phyloP scores from a whole-genome alignment of 441 rosid genomes.

The Arabidopsis hybrid region DNA sequence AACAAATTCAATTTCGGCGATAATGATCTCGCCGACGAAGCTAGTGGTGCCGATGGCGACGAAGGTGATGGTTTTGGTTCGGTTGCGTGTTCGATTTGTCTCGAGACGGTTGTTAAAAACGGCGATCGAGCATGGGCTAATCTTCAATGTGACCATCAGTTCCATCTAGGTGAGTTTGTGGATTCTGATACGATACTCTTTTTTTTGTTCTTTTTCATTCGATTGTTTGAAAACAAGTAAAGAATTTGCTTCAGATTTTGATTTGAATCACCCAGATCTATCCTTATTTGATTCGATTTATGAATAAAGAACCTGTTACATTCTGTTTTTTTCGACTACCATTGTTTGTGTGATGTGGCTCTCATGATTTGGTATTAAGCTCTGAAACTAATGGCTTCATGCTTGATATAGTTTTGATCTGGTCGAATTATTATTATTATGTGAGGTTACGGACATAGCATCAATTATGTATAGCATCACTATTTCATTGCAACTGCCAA shows the following conservation, averaged over 20 bases:
- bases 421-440: not conserved
- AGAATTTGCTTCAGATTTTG: constrained; percentile 22
- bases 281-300: constrained; percentile 35
- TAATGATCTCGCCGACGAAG: constrained; percentile 64
- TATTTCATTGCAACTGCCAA: constrained; percentile 14
- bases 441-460: not conserved
- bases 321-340: not conserved
- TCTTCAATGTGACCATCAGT: constrained; percentile 96
- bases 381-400: constrained; percentile 24
- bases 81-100: constrained; percentile 95
- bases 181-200: no score
- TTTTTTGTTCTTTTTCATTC: not conserved
- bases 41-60: constrained; percentile 52
- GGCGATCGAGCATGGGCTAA: constrained; percentile 98
- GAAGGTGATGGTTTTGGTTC: constrained; percentile 59
- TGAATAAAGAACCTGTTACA: constrained; percentile 2
- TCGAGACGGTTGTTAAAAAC: constrained; percentile 72
- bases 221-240: constrained; percentile 3
- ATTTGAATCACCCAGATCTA: constrained; percentile 57
- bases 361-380: constrained; percentile 24
- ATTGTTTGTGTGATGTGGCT: not conserved
- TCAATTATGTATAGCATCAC: constrained; percentile 8
- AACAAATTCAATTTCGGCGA: constrained; percentile 52
- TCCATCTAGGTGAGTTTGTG: constrained; percentile 54
- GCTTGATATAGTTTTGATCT: constrained; percentile 32